Conservation (phyloP, 768 basidiomycete genomes). For the Gloeopeniophorella convolvens region DNA sequence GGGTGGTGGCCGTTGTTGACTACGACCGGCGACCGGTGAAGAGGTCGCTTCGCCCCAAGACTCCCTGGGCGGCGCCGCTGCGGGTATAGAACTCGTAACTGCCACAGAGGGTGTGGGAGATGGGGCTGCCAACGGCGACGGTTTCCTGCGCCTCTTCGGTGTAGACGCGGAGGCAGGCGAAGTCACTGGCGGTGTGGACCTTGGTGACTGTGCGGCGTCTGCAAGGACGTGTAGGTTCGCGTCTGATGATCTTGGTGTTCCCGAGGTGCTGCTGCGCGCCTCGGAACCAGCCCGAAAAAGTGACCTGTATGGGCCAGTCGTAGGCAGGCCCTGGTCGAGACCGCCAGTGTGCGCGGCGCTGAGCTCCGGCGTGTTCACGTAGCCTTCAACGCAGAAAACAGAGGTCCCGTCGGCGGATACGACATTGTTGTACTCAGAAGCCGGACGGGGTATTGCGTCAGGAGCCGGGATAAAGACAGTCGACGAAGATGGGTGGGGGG, state of each 20-base stretch:
- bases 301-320: conserved; percentile 16
- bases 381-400: conserved; percentile 16
- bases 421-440: background rate
- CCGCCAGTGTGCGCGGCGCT: conserved; percentile 12
- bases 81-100: background rate
- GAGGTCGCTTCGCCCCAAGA: background rate
- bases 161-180: background rate
- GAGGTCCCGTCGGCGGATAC: conserved; percentile 10
- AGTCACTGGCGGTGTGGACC: background rate
- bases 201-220: conserved; percentile 12
- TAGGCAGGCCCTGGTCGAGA: conserved; percentile 9
- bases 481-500: background rate
- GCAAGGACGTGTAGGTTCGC: conserved; percentile 12
- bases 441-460: no score
- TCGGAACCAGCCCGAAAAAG: conserved; percentile 14
- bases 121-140: conserved; percentile 1
- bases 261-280: background rate
- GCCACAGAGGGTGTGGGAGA: conserved; percentile 1
- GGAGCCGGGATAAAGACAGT: background rate
- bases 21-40: background rate
- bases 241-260: background rate
- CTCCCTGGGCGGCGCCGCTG: background rate
- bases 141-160: conserved; percentile 7
- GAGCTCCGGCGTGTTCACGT: conserved; percentile 17
- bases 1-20: background rate